phyloP scores from a whole-genome alignment of 345 rosid genomes.

The Barbarea vulgaris region DNA sequence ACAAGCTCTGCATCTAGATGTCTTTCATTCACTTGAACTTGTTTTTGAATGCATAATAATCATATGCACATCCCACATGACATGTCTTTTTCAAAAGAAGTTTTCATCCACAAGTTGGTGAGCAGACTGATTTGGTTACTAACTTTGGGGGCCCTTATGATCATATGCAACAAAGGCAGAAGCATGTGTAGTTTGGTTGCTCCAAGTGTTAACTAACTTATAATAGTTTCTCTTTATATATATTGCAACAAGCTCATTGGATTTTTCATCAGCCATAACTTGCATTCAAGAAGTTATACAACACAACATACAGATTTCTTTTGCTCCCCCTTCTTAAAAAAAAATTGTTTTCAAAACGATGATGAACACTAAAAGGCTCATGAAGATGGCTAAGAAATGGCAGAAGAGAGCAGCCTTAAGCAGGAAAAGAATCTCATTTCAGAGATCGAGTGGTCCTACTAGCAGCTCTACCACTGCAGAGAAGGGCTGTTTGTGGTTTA shows the following conservation, averaged over 20 bases:
- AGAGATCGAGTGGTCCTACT: too few relatives aligned
- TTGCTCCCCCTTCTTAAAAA: too few relatives aligned
- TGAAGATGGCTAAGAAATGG: too few relatives aligned
- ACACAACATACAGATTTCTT: neutral
- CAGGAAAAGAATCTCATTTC: too few relatives aligned
- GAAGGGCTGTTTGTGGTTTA: too few relatives aligned
- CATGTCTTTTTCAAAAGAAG: neutral
- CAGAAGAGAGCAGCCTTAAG: too few relatives aligned
- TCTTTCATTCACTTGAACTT: neutral
- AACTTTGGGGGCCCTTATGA: constrained; percentile 5
- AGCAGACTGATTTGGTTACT: neutral
- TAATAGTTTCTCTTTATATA: neutral
- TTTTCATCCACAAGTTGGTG: constrained; percentile 2
- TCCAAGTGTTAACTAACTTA: neutral
- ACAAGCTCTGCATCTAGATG: constrained; percentile 8
- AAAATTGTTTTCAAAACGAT: too few relatives aligned
- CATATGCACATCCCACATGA: constrained; percentile 3
- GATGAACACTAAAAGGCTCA: too few relatives aligned
- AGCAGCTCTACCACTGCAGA: too few relatives aligned
- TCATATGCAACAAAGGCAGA: neutral
- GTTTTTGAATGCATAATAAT: neutral
- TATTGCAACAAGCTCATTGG: neutral
- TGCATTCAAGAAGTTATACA: neutral
- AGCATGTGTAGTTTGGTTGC: neutral
- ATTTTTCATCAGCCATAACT: constrained; percentile 2